Evolutionary conservation across 116 monocot genomes (phyloP), one percentile per base, ranked within the genome.

Genomic region (Dioscorea cayenensis): DNA sequence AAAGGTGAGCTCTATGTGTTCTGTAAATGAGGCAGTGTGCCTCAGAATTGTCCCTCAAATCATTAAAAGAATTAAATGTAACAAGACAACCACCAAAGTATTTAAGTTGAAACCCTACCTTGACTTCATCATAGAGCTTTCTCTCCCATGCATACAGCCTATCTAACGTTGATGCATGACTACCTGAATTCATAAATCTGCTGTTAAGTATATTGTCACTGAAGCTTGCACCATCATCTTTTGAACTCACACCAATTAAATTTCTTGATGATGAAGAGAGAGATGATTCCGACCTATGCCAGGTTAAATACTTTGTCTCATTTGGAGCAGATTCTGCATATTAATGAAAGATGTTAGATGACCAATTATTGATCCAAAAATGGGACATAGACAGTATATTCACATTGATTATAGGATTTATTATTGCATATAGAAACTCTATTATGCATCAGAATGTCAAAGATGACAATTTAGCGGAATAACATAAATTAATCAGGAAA

Each of bases 101-200:
- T 0, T 28, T 22, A 20, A 23, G 23, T 49, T 23, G 36, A 49
- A 49, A 51, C 60, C 16, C 17, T 78, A 96, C 97, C 97, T 97
- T 97, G 48, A 97, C 90, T 84, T 97, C 97, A 71, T 97, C 97
- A 77, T 97, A 92, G 66, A 97, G 97, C 77, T 97, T 97, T 82
- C 93, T 85, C 77, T 97, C 97, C 97, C 97, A 97, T 49, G 97
- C 97, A 81, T 86, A 97, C 60, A 97, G 72, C 67, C 97, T 82
- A 82, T 97, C 90, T 28, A 97, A 75, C 63, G 97, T 97, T 19
- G 90, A 90, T 20, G 93, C 90, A 83, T 97, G 97, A 73, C 97
- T 92, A 55, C 97, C 97, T 51, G 97, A 88, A 77, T 97, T 92
- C 97, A 97, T 97, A 76, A 81, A 97, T 48, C 73, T 78, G 65